phyloP scores from a whole-genome alignment of 2,329 filamentous ascomycete species.

The Stachybotrys elegans region DNA sequence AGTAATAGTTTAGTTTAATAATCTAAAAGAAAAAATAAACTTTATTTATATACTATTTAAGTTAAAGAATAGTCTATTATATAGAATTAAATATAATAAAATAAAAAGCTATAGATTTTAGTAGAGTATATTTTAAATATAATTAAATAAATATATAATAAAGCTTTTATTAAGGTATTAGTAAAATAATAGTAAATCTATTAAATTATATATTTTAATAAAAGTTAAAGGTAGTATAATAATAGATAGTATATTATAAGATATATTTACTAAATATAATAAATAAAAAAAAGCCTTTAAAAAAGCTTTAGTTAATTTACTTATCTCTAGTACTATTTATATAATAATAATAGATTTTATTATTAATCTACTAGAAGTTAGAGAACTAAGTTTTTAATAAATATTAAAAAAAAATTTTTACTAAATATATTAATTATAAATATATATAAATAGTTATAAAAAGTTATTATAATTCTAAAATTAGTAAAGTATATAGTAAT shows the following conservation, averaged over 20 bases:
- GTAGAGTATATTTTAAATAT: neutral
- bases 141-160: constrained; percentile 4
- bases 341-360: too few relatives aligned
- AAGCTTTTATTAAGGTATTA: neutral
- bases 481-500: constrained; percentile 4
- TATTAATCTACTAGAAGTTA: too few relatives aligned
- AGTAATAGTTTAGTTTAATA: too few relatives aligned
- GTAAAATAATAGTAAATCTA: neutral
- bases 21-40: too few relatives aligned
- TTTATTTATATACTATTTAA: too few relatives aligned
- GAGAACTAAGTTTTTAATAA: neutral
- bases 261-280: too few relatives aligned
- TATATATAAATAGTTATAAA: constrained; percentile 1
- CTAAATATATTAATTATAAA: too few relatives aligned
- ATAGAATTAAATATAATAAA: neutral
- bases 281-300: too few relatives aligned
- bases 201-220: constrained; percentile 1
- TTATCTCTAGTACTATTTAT: too few relatives aligned
- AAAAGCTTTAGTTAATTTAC: too few relatives aligned
- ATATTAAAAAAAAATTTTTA: neutral
- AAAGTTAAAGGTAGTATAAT: constrained; percentile 3
- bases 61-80: neutral
- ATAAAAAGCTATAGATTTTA: neutral
- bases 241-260: neutral
- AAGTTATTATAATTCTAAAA: constrained; percentile 3